Evolutionary conservation across 768 basidiomycete genomes (phyloP).

Genomic region (Lactarius quietus): DNA sequence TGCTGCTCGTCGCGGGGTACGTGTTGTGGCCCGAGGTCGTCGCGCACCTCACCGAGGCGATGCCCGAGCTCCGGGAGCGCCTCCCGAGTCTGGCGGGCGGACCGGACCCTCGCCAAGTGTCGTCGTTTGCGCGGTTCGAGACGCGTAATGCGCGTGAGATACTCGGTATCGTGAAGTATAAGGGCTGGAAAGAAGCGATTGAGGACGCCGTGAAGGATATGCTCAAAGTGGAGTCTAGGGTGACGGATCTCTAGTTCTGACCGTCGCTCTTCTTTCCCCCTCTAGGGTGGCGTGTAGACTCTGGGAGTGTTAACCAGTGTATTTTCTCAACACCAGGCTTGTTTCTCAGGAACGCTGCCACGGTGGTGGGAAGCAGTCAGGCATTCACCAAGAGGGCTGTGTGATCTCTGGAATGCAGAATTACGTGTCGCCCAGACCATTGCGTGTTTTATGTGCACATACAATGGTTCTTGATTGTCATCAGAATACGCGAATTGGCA

Average conservation of each 20-base stretch:
- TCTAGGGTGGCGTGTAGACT: no score
- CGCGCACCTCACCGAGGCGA: constrained; percentile 7
- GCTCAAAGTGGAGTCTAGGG: constrained; percentile 8
- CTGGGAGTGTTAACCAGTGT: no score
- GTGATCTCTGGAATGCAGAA: neutral
- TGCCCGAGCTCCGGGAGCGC: constrained; percentile 12
- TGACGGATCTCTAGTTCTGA: neutral
- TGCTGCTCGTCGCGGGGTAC: constrained; percentile 19
- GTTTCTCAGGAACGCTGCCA: no score
- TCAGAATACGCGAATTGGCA: no score
- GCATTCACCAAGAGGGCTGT: neutral
- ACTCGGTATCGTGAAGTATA: constrained; percentile 9
- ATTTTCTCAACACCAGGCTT: no score
- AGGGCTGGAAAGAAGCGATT: constrained; percentile 15
- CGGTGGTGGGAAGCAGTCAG: no score
- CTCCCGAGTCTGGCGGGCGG: constrained; percentile 14
- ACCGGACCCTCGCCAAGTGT: neutral
- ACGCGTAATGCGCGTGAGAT: constrained; percentile 17
- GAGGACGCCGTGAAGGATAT: constrained; percentile 16
- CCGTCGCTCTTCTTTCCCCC: no score
- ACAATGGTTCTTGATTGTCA: no score
- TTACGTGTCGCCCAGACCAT: no score
- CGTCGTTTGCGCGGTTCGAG: constrained; percentile 16
- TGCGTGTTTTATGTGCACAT: neutral
- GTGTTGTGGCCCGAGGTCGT: constrained; percentile 19